These are phyloP conservation scores for Macrolepiota fuliginosa DNA, from an alignment of 768 basidiomycete genomes.

Conservation along the genomic window DNA sequence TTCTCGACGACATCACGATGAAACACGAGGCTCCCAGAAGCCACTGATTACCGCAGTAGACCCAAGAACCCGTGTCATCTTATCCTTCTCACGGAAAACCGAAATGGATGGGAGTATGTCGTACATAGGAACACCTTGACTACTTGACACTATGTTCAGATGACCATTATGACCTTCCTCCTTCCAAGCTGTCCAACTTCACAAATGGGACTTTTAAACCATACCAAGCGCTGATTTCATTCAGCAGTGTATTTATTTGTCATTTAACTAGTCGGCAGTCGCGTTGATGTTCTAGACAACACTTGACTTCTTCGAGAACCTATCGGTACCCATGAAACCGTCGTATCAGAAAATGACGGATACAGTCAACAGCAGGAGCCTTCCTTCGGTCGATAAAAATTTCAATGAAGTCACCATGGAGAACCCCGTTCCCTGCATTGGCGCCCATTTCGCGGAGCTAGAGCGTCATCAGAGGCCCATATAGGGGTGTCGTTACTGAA, in stretches of 20 bases:
- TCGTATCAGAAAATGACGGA: background rate
- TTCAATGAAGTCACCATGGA: conserved; percentile 11
- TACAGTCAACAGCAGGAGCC: background rate
- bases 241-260: background rate
- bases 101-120: background rate
- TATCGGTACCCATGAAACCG: background rate
- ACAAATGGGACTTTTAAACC: background rate
- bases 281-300: background rate
- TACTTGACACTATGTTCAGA: no score
- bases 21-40: background rate
- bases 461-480: background rate
- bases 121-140: no score
- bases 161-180: background rate
- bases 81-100: background rate
- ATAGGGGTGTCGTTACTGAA: background rate
- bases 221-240: background rate
- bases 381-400: background rate
- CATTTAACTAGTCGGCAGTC: background rate
- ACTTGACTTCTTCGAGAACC: background rate
- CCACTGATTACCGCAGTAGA: background rate
- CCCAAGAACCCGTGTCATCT: background rate
- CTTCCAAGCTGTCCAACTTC: background rate
- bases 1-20: background rate
- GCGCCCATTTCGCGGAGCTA: conserved; percentile 6
- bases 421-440: background rate